These are phyloP conservation scores for Furcasterigmium sp. DNA, from an alignment of 2,329 filamentous ascomycete genomes.

Conservation along the genomic window DNA sequence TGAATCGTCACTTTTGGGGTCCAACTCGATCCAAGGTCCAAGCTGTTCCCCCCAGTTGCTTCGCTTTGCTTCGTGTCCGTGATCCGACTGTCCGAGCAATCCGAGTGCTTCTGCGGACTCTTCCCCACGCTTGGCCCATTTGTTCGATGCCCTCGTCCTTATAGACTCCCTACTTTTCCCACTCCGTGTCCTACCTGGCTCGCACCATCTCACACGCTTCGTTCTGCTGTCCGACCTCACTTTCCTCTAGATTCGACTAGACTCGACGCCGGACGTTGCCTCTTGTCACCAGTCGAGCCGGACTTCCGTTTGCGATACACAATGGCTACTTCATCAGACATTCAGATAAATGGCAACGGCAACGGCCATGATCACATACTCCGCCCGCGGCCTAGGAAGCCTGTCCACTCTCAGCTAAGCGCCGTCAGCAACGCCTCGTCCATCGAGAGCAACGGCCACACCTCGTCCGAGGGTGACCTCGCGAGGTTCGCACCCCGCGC, in stretches of 20 bases:
- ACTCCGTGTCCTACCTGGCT: no score
- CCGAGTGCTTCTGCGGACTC: no score
- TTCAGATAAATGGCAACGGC: slow-evolving; percentile 10
- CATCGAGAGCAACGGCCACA: slow-evolving; percentile 6
- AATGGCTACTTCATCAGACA: neutral
- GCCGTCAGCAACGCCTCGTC: slow-evolving; percentile 9
- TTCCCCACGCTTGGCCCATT: no score
- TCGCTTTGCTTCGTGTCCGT: no score
- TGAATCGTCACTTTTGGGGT: no score
- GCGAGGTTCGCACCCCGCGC: slow-evolving; percentile 7
- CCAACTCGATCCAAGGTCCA: no score
- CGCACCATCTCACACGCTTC: no score
- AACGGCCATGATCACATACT: slow-evolving; percentile 35
- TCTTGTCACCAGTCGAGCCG: neutral
- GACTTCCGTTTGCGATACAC: neutral
- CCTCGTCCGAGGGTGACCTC: slow-evolving; percentile 5
- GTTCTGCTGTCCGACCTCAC: neutral
- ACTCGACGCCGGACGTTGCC: neutral
- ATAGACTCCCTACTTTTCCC: no score
- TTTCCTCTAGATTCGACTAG: no score
- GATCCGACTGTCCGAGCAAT: no score
- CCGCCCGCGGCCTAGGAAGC: slow-evolving; percentile 45
- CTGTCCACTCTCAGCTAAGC: slow-evolving; percentile 35
- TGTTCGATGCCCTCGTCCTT: no score
- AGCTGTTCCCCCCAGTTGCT: no score